Evolutionary conservation across 495 filamentous ascomycete species (phyloP), one percentile per base, ranked within the genome.

Genomic region (Rusavskia elegans): DNA sequence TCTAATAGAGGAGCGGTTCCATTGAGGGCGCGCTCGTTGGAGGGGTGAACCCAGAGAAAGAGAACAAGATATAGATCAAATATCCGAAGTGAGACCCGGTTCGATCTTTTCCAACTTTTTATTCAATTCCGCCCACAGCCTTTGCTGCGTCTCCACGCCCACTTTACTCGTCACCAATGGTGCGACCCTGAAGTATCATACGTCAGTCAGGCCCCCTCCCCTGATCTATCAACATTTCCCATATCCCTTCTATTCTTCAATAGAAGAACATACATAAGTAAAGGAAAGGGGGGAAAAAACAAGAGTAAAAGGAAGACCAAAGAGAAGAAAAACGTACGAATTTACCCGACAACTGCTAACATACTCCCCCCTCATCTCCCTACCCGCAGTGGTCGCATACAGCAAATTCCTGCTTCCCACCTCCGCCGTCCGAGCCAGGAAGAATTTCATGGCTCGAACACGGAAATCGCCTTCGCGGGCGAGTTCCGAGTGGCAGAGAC

Each of bases 101-200:
- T 59, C 53, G 20, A 77, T 62, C 32, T 58, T 67, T 54, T 76
- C 74, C 38, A 80, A 29, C 45, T 79, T 74, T 21, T 52, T 55
- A 16, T 61, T 60, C 9, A 81, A 29, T 63, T 83, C 76, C n/a
- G 54, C 53, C 68, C 78, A 75, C 8, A 83, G 64, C 59, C 64
- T 67, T 59, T 68, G 63, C 48, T 79, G 68, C 37, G 70, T 68
- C 48, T 70, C 48, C 5, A 50, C 37, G 5, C 67, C 69, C 23
- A 74, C 62, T 1, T 61, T 55, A 49, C 66, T 69, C 14, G 51
- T 61, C 6, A 74, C 71, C 50, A 71, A 61, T 27, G 63, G 37
- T 1, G 63, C 53, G 58, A 48, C 27, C 25, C 54, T 30, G 55
- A 54, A 45, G 0, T 2, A 25, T 30, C n/a, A n/a, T n/a, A n/a